phyloP scores from a whole-genome alignment of 2,329 filamentous ascomycete genomes.

The Plectosphaerella plurivora region DNA sequence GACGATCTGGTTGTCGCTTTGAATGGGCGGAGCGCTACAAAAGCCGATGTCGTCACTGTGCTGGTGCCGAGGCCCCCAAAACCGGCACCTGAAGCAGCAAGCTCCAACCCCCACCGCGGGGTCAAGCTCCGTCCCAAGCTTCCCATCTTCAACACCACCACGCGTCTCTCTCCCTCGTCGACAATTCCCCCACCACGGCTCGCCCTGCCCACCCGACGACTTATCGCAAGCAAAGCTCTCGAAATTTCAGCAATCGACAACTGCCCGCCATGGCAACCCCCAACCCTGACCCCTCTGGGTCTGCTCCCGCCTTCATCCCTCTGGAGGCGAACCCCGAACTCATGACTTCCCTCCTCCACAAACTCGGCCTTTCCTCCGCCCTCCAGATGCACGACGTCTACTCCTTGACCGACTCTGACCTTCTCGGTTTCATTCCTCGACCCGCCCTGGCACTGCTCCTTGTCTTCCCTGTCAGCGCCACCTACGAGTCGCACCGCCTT shows the following conservation, averaged over 20 bases:
- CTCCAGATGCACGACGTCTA: conserved; percentile 88
- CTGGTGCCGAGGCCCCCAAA: background rate
- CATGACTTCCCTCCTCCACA: conserved; percentile 77
- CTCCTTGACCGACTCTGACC: conserved; percentile 78
- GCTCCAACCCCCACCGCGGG: background rate
- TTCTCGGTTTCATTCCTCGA: conserved; percentile 82
- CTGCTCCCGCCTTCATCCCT: conserved; percentile 48
- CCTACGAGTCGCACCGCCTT: conserved; percentile 72
- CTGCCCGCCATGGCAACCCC: conserved; percentile 17
- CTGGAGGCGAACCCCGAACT: conserved; percentile 79
- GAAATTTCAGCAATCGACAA: background rate
- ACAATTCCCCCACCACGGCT: too few relatives aligned
- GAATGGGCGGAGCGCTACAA: too few relatives aligned
- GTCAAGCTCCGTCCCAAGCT: background rate
- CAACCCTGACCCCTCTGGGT: conserved; percentile 32
- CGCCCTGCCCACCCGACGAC: background rate
- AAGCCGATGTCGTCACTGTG: background rate
- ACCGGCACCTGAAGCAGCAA: background rate
- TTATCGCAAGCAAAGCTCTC: background rate
- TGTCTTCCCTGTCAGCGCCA: conserved; percentile 79
- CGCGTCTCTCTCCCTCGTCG: background rate
- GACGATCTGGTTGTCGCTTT: too few relatives aligned
- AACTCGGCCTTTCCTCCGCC: conserved; percentile 74
- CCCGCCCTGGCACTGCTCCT: conserved; percentile 85
- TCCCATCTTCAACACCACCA: background rate